phyloP scores from a whole-genome alignment of 192 early-diverging fungal genomes.

The Backusella mclennaniae region DNA sequence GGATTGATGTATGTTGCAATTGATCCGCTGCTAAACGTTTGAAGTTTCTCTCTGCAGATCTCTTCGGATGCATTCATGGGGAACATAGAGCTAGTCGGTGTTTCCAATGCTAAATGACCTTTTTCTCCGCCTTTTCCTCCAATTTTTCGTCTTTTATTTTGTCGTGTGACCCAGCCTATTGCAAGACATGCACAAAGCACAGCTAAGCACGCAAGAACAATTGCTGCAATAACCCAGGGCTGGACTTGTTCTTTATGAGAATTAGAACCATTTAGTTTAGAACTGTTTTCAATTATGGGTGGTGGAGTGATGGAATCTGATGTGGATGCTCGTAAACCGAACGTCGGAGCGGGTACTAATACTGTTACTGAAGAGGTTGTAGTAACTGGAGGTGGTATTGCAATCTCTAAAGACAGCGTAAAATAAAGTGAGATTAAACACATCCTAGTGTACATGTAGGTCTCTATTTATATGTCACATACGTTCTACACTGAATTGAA shows the following conservation, averaged over 20 bases:
- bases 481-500: slow-evolving; percentile 20
- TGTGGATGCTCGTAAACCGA: not conserved
- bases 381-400: not conserved
- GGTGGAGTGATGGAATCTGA: not conserved
- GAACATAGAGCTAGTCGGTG: not conserved
- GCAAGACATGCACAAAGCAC: slow-evolving; percentile 20
- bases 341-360: not conserved
- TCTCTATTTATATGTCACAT: not conserved
- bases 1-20: slow-evolving; percentile 1
- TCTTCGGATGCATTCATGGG: not conserved
- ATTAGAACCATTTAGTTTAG: not conserved
- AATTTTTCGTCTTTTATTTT: slow-evolving; percentile 18
- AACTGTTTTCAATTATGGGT: not conserved
- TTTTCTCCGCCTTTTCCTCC: slow-evolving; percentile 1
- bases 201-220: slow-evolving; percentile 23
- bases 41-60: slow-evolving; percentile 4
- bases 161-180: slow-evolving; percentile 15
- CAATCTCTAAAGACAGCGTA: not conserved
- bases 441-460: not conserved
- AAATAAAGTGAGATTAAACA: not conserved
- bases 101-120: not conserved
- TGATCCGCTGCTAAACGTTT: not conserved
- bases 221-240: slow-evolving; percentile 26
- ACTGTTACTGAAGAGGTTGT: not conserved
- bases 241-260: not conserved